phyloP scores from a whole-genome alignment of 129 eudicot species.

The Flaveria robusta region DNA sequence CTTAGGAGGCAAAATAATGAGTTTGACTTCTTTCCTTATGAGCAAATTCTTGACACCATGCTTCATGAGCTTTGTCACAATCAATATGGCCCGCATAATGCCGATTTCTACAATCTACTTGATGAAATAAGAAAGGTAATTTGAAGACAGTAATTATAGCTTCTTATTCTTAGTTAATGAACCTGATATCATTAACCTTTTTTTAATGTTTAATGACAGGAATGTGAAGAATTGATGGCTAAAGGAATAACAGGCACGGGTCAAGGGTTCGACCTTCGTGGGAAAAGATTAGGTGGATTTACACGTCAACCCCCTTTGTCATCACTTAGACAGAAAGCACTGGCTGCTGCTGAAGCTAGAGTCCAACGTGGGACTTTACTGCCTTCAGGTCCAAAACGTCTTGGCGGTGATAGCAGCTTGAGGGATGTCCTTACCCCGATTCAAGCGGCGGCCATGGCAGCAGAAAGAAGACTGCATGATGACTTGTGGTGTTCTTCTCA shows the following conservation, averaged over 20 bases:
- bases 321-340: slow-evolving; percentile 66
- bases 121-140: slow-evolving; percentile 81
- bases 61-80: slow-evolving; percentile 96
- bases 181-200: too few species aligned
- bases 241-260: slow-evolving; percentile 85
- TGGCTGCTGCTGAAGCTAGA: slow-evolving; percentile 77
- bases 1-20: slow-evolving; percentile 72
- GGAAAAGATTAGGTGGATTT: slow-evolving; percentile 82
- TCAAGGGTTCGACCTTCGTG: slow-evolving; percentile 81
- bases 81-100: slow-evolving; percentile 81
- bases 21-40: slow-evolving; percentile 72
- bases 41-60: slow-evolving; percentile 84
- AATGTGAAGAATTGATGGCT: slow-evolving; percentile 76
- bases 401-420: slow-evolving; percentile 80
- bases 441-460: slow-evolving; percentile 99
- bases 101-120: slow-evolving; percentile 75
- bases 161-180: not conserved
- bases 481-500: slow-evolving; percentile 87
- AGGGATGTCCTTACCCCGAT: slow-evolving; percentile 68
- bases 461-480: slow-evolving; percentile 89
- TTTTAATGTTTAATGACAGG: slow-evolving; percentile 40
- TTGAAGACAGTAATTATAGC: not conserved
- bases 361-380: slow-evolving; percentile 45
- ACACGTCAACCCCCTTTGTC: slow-evolving; percentile 74
- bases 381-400: slow-evolving; percentile 74